A percentile compares a stretch with the other conserved stretches of the same genome.
Evolutionary conservation across 208 protist genomes (phyloP).

Genomic region (Lotmaria passim): DNA sequence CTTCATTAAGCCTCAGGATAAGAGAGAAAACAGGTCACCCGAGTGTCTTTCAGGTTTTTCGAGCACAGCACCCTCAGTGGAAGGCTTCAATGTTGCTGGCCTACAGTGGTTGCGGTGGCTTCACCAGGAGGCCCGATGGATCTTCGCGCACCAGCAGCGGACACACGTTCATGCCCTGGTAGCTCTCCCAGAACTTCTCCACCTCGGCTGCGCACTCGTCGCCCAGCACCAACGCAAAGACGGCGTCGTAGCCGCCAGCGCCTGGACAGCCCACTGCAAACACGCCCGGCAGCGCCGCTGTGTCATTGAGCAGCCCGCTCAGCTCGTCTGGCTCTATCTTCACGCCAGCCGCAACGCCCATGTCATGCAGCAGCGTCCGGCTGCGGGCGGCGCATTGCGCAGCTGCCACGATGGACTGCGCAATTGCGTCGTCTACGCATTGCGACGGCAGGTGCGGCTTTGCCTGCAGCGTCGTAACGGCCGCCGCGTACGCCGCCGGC

Average conservation of each 20-base stretch:
- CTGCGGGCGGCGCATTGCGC: slow-evolving; percentile 45
- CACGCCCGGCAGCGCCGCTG: slow-evolving; percentile 83
- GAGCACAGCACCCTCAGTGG: background rate
- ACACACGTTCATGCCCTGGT: slow-evolving; percentile 66
- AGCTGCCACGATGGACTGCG: slow-evolving; percentile 52
- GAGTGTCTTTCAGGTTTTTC: background rate
- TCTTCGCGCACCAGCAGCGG: slow-evolving; percentile 85
- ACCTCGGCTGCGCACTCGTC: slow-evolving; percentile 59
- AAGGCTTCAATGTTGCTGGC: too few species aligned
- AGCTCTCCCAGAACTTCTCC: slow-evolving; percentile 81
- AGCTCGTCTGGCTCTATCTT: slow-evolving; percentile 90
- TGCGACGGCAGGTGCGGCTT: slow-evolving; percentile 5
- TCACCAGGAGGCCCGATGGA: slow-evolving; percentile 60
- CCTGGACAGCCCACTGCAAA: slow-evolving; percentile 94
- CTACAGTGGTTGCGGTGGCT: slow-evolving; percentile 4
- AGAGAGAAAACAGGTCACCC: too few species aligned
- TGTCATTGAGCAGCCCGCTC: slow-evolving; percentile 83
- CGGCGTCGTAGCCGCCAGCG: slow-evolving; percentile 94
- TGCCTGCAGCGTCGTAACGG: slow-evolving; percentile 32
- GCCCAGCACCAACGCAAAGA: slow-evolving; percentile 89
- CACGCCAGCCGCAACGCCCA: slow-evolving; percentile 83
- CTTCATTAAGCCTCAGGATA: too few species aligned
- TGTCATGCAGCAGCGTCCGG: slow-evolving; percentile 64
- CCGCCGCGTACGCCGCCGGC: slow-evolving; percentile 31
- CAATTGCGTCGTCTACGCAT: slow-evolving; percentile 18